Conservation (phyloP, 495 filamentous ascomycete species). For the Hypoxylon cercidicola region DNA sequence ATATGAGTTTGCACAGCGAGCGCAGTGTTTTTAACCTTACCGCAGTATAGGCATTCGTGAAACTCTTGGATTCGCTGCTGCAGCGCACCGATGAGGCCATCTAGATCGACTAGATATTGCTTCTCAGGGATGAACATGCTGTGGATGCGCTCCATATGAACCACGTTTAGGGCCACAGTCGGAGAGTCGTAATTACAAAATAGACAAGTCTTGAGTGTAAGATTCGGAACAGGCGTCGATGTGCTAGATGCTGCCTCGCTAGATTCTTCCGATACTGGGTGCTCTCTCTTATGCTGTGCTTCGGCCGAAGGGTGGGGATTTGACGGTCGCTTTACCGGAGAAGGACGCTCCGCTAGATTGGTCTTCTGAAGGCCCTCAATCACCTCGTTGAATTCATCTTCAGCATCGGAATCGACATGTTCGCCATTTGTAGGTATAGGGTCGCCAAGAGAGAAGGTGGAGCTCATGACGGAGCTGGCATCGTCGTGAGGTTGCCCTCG, state of each 20-base stretch:
- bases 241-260: constrained; percentile 49
- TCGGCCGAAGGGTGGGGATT: constrained; percentile 65
- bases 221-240: constrained; percentile 47
- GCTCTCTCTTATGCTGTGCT: constrained; percentile 54
- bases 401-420: constrained; percentile 69
- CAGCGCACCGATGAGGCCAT: constrained; percentile 78
- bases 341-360: constrained; percentile 68
- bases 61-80: constrained; percentile 81
- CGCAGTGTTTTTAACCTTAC: constrained; percentile 75
- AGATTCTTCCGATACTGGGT: constrained; percentile 47
- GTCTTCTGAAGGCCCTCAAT: constrained; percentile 80
- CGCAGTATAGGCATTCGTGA: constrained; percentile 81
- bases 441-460: constrained; percentile 89
- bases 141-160: constrained; percentile 91
- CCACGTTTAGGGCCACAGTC: constrained; percentile 74
- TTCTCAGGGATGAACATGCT: constrained; percentile 96
- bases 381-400: constrained; percentile 80
- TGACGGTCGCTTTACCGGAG: constrained; percentile 64
- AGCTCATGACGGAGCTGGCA: constrained; percentile 86
- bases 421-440: constrained; percentile 66
- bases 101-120: constrained; percentile 79
- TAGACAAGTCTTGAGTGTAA: constrained; percentile 74
- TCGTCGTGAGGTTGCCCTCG: constrained; percentile 67
- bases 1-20: constrained; percentile 91
- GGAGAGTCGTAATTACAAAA: constrained; percentile 90